Evolutionary conservation across 139 green algal species (phyloP).

Genomic region (Closterium sp.): DNA sequence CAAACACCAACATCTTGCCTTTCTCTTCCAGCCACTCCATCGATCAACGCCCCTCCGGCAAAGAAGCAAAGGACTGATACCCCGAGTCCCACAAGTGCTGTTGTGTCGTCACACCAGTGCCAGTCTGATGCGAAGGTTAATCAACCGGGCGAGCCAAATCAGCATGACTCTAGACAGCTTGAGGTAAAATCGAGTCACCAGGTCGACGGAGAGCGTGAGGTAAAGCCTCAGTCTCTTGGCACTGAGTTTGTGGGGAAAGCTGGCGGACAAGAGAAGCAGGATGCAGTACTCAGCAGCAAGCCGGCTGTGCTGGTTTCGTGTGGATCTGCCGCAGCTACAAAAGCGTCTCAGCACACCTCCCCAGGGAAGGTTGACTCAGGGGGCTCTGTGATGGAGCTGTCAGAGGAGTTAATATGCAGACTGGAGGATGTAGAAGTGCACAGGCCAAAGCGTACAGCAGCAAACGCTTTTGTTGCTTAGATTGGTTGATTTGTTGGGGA

Average conservation of each 20-base stretch:
- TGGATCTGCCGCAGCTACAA: neutral
- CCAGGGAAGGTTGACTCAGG: neutral
- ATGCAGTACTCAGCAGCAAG: neutral
- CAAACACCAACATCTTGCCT: slow-evolving; percentile 19
- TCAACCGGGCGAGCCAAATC: neutral
- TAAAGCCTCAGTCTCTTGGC: neutral
- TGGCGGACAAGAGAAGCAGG: neutral
- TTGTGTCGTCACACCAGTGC: neutral
- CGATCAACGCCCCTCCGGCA: neutral
- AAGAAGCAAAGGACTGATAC: neutral
- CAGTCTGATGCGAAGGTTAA: neutral
- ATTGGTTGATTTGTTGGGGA: neutral
- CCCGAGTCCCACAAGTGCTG: neutral
- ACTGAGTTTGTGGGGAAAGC: neutral
- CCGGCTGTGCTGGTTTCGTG: neutral
- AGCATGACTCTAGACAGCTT: neutral
- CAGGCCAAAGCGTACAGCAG: neutral
- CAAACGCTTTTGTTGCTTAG: neutral
- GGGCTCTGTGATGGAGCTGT: neutral
- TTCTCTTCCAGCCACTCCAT: slow-evolving; percentile 26
- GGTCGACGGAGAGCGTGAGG: no score
- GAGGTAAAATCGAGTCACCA: neutral
- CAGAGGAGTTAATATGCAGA: neutral
- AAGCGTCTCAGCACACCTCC: neutral
- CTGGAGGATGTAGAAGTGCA: neutral